phyloP scores from a whole-genome alignment of 1,284 basidiomycete species.

The Athelia psychrophila region DNA sequence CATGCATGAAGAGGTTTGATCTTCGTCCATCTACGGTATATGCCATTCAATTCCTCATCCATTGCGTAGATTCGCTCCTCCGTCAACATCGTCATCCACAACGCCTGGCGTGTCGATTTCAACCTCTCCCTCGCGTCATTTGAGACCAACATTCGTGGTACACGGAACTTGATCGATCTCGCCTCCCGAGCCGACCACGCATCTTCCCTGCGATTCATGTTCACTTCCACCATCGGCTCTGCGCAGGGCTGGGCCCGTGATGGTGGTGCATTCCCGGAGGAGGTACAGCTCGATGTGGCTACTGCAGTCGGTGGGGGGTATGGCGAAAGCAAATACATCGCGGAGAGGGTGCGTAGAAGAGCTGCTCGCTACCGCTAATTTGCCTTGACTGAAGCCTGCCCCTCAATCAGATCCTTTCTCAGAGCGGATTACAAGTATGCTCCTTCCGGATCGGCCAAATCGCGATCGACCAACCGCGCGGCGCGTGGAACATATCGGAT shows the following conservation, averaged over 20 bases:
- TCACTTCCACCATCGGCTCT: slow-evolving; percentile 26
- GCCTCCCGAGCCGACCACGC: slow-evolving; percentile 14
- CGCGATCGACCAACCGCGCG: slow-evolving; percentile 17
- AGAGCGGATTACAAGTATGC: slow-evolving; percentile 18
- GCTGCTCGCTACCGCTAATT: neutral
- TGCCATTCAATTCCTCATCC: neutral
- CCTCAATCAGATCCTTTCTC: slow-evolving; percentile 18
- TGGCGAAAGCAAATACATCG: slow-evolving; percentile 29
- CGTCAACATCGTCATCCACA: slow-evolving; percentile 19
- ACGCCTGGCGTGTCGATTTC: slow-evolving; percentile 40
- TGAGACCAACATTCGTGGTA: slow-evolving; percentile 31
- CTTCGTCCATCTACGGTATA: neutral
- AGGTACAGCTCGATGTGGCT: slow-evolving; percentile 16
- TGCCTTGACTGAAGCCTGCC: neutral
- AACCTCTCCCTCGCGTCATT: slow-evolving; percentile 35
- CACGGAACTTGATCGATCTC: slow-evolving; percentile 34
- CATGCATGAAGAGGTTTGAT: slow-evolving; percentile 5
- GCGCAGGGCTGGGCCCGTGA: slow-evolving; percentile 18
- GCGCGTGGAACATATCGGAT: slow-evolving; percentile 29
- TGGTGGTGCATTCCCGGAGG: slow-evolving; percentile 28
- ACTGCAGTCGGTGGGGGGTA: slow-evolving; percentile 28
- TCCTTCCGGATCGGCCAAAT: slow-evolving; percentile 31
- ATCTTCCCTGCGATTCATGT: slow-evolving; percentile 20
- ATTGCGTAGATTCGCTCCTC: neutral
- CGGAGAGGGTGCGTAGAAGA: slow-evolving; percentile 15